Conservation (phyloP, 1,284 basidiomycete species). For the Ganoderma sp. region DNA sequence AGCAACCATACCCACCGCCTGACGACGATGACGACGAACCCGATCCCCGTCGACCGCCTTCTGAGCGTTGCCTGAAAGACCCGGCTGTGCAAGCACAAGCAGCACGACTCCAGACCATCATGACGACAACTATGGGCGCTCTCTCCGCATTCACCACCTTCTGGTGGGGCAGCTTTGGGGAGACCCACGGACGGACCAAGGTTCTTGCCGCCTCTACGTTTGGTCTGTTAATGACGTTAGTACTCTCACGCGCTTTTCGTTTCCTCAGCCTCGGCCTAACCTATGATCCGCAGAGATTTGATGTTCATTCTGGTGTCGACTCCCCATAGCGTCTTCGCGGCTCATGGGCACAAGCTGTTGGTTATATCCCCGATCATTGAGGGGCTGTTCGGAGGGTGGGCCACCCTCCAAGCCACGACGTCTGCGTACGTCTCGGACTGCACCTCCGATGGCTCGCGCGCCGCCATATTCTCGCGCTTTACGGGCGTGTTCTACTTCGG, state of each 20-base stretch:
- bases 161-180: conserved; percentile 87
- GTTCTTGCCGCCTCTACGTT: conserved; percentile 75
- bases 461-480: conserved; percentile 82
- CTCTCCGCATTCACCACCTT: conserved; percentile 85
- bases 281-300: conserved; percentile 60
- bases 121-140: conserved; percentile 81
- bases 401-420: conserved; percentile 77
- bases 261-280: conserved; percentile 1
- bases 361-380: conserved; percentile 83
- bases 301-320: conserved; percentile 81
- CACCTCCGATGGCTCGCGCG: conserved; percentile 83
- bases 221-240: conserved; percentile 79
- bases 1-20: not conserved
- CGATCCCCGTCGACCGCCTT: conserved; percentile 57
- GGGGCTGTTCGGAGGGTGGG: conserved; percentile 87
- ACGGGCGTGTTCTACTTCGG: conserved; percentile 75
- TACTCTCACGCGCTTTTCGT: conserved; percentile 28
- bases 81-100: conserved; percentile 71
- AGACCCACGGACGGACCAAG: conserved; percentile 76
- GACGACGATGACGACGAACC: conserved; percentile 47
- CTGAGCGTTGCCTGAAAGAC: conserved; percentile 61
- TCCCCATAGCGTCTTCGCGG: conserved; percentile 65
- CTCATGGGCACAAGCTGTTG: conserved; percentile 76
- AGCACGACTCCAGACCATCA: conserved; percentile 69
- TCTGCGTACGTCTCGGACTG: conserved; percentile 89